Evolutionary conservation across 768 basidiomycete genomes (phyloP).

Genomic region (Chalciporus chontae): DNA sequence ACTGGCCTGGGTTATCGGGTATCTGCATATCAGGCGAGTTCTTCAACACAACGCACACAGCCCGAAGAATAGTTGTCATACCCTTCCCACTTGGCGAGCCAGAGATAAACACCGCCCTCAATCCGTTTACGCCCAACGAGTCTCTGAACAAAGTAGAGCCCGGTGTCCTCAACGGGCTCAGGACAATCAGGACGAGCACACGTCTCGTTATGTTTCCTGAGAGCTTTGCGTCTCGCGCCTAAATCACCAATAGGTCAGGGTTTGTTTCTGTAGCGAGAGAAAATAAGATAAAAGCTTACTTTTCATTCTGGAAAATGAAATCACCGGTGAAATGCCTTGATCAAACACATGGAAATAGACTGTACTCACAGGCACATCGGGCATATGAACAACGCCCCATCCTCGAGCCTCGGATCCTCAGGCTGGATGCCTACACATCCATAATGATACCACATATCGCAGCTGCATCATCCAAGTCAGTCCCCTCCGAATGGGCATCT

Average conservation of each 20-base stretch:
- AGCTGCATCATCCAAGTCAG: conserved; percentile 25
- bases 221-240: conserved; percentile 17
- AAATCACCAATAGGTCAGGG: no score
- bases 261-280: neutral
- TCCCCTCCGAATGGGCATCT: neutral
- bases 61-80: conserved; percentile 4
- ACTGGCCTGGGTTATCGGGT: conserved; percentile 24
- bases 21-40: conserved; percentile 10
- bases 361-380: conserved; percentile 37
- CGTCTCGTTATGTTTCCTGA: conserved; percentile 3
- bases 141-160: conserved; percentile 24
- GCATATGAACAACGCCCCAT: conserved; percentile 35
- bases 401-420: conserved; percentile 36
- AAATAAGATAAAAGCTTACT: conserved; percentile 3
- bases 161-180: conserved; percentile 6
- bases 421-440: conserved; percentile 44
- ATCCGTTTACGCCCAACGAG: conserved; percentile 25
- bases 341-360: neutral
- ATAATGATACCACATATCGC: conserved; percentile 48
- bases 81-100: conserved; percentile 35
- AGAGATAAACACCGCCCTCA: conserved; percentile 15
- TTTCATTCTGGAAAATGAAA: conserved; percentile 5
- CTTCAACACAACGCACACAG: neutral
- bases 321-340: neutral
- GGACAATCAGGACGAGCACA: conserved; percentile 29